A percentile compares a stretch with the other conserved stretches of the same genome.
Evolutionary conservation across 2,329 filamentous ascomycete species (phyloP).

Genomic region (Volutella citrinella): DNA sequence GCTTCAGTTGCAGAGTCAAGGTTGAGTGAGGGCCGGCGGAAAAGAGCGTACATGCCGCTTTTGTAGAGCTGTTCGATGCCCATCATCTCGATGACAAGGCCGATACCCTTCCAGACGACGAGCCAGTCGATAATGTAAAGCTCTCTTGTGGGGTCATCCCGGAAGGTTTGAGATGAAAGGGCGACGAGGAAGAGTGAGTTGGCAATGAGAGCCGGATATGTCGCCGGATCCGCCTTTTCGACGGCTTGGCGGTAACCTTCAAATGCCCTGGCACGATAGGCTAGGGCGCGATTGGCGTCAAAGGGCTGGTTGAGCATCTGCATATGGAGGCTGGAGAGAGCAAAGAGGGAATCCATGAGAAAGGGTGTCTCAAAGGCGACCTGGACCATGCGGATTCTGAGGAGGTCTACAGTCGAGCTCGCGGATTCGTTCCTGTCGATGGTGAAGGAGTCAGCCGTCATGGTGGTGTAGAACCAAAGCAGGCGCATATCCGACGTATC

Average conservation of each 20-base stretch:
- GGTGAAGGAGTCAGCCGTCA: constrained; percentile 46
- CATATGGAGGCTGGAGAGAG: constrained; percentile 48
- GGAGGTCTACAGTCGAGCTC: too few relatives aligned
- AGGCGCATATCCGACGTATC: constrained; percentile 49
- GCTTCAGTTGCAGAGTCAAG: constrained; percentile 37
- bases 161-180: constrained; percentile 49
- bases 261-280: constrained; percentile 49
- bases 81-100: constrained; percentile 42
- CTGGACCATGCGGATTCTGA: constrained; percentile 46
- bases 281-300: constrained; percentile 35
- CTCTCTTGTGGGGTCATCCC: constrained; percentile 41
- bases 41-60: constrained; percentile 45
- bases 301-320: constrained; percentile 38
- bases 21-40: constrained; percentile 48
- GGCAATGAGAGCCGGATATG: constrained; percentile 48
- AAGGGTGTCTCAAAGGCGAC: constrained; percentile 52
- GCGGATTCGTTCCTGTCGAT: too few relatives aligned
- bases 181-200: constrained; percentile 51
- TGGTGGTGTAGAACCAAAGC: constrained; percentile 52
- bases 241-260: constrained; percentile 52
- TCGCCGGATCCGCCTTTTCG: constrained; percentile 40
- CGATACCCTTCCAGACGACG: constrained; percentile 51
- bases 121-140: constrained; percentile 57
- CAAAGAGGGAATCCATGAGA: constrained; percentile 54
- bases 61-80: constrained; percentile 26